Evolutionary conservation across 2,329 filamentous ascomycete genomes (phyloP), one percentile per base, ranked within the genome.

Genomic region (Cercospora zeina): DNA sequence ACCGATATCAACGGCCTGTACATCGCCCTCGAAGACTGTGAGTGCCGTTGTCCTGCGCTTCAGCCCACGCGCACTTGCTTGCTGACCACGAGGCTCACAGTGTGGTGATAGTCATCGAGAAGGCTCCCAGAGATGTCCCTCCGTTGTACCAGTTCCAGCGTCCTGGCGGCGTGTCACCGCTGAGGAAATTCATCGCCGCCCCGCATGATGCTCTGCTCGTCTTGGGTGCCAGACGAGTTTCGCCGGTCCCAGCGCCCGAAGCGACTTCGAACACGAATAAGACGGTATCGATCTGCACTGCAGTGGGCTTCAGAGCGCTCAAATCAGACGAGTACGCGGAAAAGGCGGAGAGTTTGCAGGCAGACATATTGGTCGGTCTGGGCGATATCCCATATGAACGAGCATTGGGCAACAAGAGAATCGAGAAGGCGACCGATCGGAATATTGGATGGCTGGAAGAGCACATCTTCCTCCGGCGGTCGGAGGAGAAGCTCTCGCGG

Each of bases 1-100:
- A 87, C 87, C 0, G 74, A 83, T 4, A 81, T 96, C 62, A 79
- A 80, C 30, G 89, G 89, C 27, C 82, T 90, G 2, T 96, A 96
- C 73, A 80, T 95, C 71, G 90, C 89, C 0, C 79, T 97, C 30
- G 95, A 99, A 81, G 95, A 99, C 76, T 97, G 95, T 97, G 82
- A 77, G 89, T 76, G 51, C 27, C 33, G 27, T 27, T 57, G 13
- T 30, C 21, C 16, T n/a, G 34, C 49, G 47, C 61, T 31, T 59
- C 60, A 54, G 56, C 59, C 42, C 54, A 31, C 30, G 57, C 36
- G 51, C 56, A 59, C 59, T 27, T 45, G 36, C 47, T 63, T 53
- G 72, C 79, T 82, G 73, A 82, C 74, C 65, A 49, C 47, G 62
- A 55, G 64, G 66, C 74, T 77, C 65, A 73, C 69, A 67, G 67